A percentile compares a stretch with the other conserved stretches of the same genome.
Evolutionary conservation across 2,329 filamentous ascomycete genomes (phyloP).

Genomic region (Arthrinium puccinioides): DNA sequence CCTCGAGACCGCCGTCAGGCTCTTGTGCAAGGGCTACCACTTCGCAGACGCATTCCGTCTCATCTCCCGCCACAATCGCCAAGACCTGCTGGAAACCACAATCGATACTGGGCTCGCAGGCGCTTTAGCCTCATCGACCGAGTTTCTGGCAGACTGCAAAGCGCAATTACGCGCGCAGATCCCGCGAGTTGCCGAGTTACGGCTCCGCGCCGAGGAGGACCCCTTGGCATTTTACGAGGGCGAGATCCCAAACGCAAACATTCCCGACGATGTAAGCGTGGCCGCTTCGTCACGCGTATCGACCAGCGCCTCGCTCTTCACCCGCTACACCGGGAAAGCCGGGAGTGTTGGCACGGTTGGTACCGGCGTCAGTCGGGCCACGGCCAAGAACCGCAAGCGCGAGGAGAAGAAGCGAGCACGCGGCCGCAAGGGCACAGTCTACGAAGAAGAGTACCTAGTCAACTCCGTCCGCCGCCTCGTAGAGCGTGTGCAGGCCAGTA

Average conservation of each 20-base stretch:
- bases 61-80: constrained; percentile 51
- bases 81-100: constrained; percentile 56
- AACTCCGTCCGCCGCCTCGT: constrained; percentile 79
- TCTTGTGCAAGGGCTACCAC: constrained; percentile 78
- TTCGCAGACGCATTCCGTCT: constrained; percentile 87
- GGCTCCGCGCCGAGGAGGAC: constrained; percentile 73
- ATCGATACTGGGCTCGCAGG: constrained; percentile 78
- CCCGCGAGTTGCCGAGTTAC: constrained; percentile 75
- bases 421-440: constrained; percentile 93
- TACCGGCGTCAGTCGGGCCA: constrained; percentile 69
- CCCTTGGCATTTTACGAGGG: constrained; percentile 86
- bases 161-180: constrained; percentile 77
- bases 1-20: constrained; percentile 60
- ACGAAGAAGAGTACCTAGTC: constrained; percentile 95
- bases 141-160: constrained; percentile 90
- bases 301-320: constrained; percentile 85
- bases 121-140: constrained; percentile 73
- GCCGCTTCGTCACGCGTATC: constrained; percentile 74
- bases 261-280: constrained; percentile 88
- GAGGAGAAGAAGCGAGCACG: constrained; percentile 94
- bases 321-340: constrained; percentile 73
- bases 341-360: constrained; percentile 59
- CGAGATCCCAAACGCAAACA: constrained; percentile 59
- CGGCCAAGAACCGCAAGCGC: constrained; percentile 76
- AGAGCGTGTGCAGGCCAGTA: constrained; percentile 68